phyloP scores from a whole-genome alignment of 1,284 basidiomycete species.

The Fereydounia khargensis region DNA sequence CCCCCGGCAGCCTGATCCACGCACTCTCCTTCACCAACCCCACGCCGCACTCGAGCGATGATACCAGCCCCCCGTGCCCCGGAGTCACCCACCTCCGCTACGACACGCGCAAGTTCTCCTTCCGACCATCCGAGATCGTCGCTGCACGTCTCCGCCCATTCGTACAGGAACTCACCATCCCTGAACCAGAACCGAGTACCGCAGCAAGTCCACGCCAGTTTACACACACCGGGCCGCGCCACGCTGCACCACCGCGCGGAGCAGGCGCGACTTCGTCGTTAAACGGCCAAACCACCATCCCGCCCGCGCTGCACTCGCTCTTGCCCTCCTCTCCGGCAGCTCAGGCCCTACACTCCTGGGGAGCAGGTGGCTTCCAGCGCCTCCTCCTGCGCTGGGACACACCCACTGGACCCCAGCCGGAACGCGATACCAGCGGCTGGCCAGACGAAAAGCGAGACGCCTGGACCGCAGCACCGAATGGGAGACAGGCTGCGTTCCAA shows the following conservation, averaged over 20 bases:
- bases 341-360: not conserved
- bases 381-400: constrained; percentile 27
- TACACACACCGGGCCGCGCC: constrained; percentile 1
- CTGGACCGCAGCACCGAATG: no score
- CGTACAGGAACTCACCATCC: constrained; percentile 21
- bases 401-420: no score
- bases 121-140: constrained; percentile 40
- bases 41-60: no score
- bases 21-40: not conserved
- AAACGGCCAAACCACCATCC: no score
- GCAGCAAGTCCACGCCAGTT: not conserved
- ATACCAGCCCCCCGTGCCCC: no score
- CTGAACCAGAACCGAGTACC: not conserved
- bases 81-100: constrained; percentile 34
- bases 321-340: not conserved
- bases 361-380: constrained; percentile 3
- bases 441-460: constrained; percentile 38
- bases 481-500: no score
- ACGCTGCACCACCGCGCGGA: not conserved
- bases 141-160: constrained; percentile 30
- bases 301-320: no score
- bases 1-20: constrained; percentile 3
- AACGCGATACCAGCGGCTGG: constrained; percentile 18
- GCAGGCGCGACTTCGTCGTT: no score
- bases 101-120: constrained; percentile 45